A percentile compares a stretch with the other conserved stretches of the same genome.
Conservation (phyloP, 768 basidiomycete species). For the Amyloporia xantha region DNA sequence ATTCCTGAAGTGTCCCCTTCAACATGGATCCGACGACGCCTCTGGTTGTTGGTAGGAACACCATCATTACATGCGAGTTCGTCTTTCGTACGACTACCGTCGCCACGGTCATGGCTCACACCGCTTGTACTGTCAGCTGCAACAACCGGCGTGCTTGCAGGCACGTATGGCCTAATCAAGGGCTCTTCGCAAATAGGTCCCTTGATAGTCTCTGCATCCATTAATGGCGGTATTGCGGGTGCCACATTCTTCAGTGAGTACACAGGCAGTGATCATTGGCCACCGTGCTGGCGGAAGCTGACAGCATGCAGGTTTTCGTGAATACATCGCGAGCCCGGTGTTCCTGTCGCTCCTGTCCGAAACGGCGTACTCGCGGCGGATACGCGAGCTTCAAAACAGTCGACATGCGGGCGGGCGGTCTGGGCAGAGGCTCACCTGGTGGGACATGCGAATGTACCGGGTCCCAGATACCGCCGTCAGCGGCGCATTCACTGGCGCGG, state of each 20-base stretch:
- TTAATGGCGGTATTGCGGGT: slow-evolving; percentile 69
- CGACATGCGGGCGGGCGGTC: slow-evolving; percentile 8
- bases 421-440: slow-evolving; percentile 31
- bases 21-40: slow-evolving; percentile 27
- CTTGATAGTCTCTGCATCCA: slow-evolving; percentile 51
- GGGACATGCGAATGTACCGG: slow-evolving; percentile 50
- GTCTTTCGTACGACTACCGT: slow-evolving; percentile 33
- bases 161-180: slow-evolving; percentile 40
- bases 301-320: slow-evolving; percentile 52
- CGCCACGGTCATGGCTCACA: slow-evolving; percentile 20
- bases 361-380: slow-evolving; percentile 39
- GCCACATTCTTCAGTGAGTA: slow-evolving; percentile 73
- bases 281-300: background rate
- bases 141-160: slow-evolving; percentile 41
- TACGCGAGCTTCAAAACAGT: slow-evolving; percentile 26
- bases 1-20: background rate
- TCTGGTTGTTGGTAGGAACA: slow-evolving; percentile 47
- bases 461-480: slow-evolving; percentile 70
- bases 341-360: slow-evolving; percentile 40
- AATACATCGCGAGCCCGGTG: slow-evolving; percentile 66
- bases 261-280: background rate
- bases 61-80: slow-evolving; percentile 75
- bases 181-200: slow-evolving; percentile 40
- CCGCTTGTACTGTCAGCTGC: slow-evolving; percentile 37
- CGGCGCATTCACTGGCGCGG: slow-evolving; percentile 61